These are phyloP conservation scores for Pisolithus tinctorius DNA, from an alignment of 768 basidiomycete species.

Conservation along the genomic window DNA sequence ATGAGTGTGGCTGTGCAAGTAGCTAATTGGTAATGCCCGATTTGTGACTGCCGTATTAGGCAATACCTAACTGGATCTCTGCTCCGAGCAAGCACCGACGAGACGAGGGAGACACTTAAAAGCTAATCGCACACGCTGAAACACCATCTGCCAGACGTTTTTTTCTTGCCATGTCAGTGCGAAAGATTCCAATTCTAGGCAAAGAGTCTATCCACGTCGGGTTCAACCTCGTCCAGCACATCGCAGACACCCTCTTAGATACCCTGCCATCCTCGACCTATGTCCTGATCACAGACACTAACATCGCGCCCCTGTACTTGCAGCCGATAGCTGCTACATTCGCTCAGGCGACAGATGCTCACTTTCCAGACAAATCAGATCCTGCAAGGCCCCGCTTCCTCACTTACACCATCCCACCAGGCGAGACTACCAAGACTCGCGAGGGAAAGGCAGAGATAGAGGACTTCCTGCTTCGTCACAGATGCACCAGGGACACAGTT, in stretches of 20 bases:
- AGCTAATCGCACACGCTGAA: neutral
- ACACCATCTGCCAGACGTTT: neutral
- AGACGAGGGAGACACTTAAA: neutral
- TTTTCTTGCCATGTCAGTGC: constrained; percentile 3
- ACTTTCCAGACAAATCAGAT: constrained; percentile 10
- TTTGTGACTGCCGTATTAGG: neutral
- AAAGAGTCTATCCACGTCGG: constrained; percentile 89
- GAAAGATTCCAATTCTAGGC: constrained; percentile 76
- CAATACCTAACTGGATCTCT: neutral
- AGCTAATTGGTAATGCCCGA: neutral
- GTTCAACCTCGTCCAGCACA: constrained; percentile 87
- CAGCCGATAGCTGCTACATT: constrained; percentile 63
- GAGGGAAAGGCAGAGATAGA: constrained; percentile 91
- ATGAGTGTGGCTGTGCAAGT: neutral
- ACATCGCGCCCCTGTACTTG: constrained; percentile 80
- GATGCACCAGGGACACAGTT: constrained; percentile 90
- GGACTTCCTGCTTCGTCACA: constrained; percentile 82
- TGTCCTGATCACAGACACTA: constrained; percentile 87
- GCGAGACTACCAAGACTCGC: constrained; percentile 89
- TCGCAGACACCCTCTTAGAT: constrained; percentile 63
- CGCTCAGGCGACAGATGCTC: constrained; percentile 26
- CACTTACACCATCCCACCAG: constrained; percentile 74
- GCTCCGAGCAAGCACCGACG: constrained; percentile 1
- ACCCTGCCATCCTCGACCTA: constrained; percentile 78
- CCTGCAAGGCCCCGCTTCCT: constrained; percentile 57